Base-by-base conservation (phyloP, 2,329 filamentous ascomycete species). In the Sporothrix pseudoabietina region DNA sequence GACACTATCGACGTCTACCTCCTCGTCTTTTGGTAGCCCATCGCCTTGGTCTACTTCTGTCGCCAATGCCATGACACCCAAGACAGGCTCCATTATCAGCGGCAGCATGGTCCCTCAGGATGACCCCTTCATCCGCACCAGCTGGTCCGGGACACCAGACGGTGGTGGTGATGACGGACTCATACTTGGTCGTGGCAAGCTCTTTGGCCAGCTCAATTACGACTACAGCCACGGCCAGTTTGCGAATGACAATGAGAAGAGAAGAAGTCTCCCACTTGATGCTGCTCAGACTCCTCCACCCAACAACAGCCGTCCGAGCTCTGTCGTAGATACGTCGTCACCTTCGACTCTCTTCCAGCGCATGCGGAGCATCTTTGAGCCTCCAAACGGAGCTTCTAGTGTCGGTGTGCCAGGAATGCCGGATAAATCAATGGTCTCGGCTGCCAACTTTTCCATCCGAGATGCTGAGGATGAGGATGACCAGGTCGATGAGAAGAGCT, bases 321-420 rank as follows among this genome's bases (percentile, higher is more conserved):
- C 76, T 19, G 39, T 47, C 4, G 72, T 75, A 12, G 71, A 71
- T 19, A 63, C 73, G 14, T 74, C 76, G 9, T 71, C 75, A 0
- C 78, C 78, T 1, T 78, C 77, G 10, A 79, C 77, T 16, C 76
- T 84, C 26, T 84, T 84, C 77, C 79, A 81, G 70, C 79, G 80
- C 44, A 82, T 84, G 80, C 80, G 82, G 30, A 82, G 77, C 73
- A 81, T 84, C 55, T 84, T 84, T 71, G 83, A 84, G 74, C 77
- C 77, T 35, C 74, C 75, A 0, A 26, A 76, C 22, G 73, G 69
- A 54, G 72, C 72, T 66, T 52, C 3, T 2, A 68, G n/a, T 57
- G 41, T 12, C 26, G 55, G 47, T 54, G 30, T 35, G 30, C 47
- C 30, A 7, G 47, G 44, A 3, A 52, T 19, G 16, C 52, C 44